Evolutionary conservation across 306 rosid species (phyloP), one percentile per base, ranked within the genome.

Genomic region (Vigna hirtella): DNA sequence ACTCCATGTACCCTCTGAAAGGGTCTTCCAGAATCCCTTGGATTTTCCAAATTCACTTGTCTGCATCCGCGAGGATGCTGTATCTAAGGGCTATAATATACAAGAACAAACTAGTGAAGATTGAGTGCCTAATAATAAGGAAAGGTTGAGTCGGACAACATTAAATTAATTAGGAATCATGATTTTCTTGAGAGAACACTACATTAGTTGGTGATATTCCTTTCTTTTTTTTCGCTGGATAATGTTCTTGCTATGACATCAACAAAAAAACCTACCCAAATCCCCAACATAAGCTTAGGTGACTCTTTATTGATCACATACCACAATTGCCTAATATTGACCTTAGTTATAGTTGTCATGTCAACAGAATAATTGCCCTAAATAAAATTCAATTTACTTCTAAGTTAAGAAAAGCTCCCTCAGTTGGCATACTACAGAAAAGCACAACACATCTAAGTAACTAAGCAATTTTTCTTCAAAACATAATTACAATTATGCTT

Each of bases 1-100:
- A 24, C 79, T 79, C 97, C 95, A 92, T 67, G 87, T 88, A 73
- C 95, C 89, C 83, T 92, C 93, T 7, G 96, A 85, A 71, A 94
- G 92, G 62, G 92, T 90, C 92, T 92, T 85, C 95, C 93, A 90
- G 59, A 94, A 80, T 86, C 98, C 98, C 87, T 90, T 88, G 67
- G 98, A 89, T 86, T 90, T 92, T 81, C 98, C 98, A 81, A 94
- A 94, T 72, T 92, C 92, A 74, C 98, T 92, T 70, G 98, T 92
- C 86, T 94, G 98, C 97, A 94, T 94, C 90, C 82, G 86, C 24
- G 98, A 90, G 77, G 98, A 85, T 77, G 92, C 95, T 20, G 97
- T 88, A 83, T 94, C 98, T 84, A 94, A 82, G 65, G 98, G 98
- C 98, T 92, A 91, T 34, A 71, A 64, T 78, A 65, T 57, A 83